Percentiles rank a stretch among this genome's conserved stretches.
phyloP scores from a whole-genome alignment of 2,329 filamentous ascomycete species.

The Talaromyces atroroseus region DNA sequence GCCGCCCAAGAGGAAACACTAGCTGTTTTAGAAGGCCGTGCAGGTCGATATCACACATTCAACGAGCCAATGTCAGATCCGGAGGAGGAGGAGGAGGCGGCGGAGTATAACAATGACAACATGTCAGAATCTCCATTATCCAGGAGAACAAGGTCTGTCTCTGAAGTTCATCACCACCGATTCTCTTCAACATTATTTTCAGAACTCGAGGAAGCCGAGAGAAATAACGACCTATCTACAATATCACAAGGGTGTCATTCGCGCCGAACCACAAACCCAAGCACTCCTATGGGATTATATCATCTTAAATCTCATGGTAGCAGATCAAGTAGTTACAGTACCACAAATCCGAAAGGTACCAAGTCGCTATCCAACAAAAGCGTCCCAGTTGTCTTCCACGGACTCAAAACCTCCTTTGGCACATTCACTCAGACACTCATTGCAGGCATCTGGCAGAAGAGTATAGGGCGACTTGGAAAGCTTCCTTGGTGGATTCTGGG shows the following conservation, averaged over 20 bases:
- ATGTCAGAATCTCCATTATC: conserved; percentile 3
- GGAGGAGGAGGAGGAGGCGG: neutral
- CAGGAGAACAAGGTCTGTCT: neutral
- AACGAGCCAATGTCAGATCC: conserved; percentile 19
- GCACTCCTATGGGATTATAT: conserved; percentile 1
- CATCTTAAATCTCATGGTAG: neutral
- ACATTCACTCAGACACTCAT: conserved; percentile 27
- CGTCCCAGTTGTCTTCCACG: conserved; percentile 8
- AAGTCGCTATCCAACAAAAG: neutral
- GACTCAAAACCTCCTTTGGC: conserved; percentile 18
- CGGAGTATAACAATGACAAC: no score
- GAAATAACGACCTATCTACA: neutral
- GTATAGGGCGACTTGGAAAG: conserved; percentile 26
- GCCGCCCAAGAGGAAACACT: conserved; percentile 31
- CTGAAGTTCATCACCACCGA: neutral
- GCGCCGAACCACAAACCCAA: neutral
- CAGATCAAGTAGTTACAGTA: neutral
- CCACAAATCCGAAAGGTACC: neutral
- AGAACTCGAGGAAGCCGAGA: conserved; percentile 8
- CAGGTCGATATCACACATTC: conserved; percentile 20
- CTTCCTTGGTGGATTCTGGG: conserved; percentile 35
- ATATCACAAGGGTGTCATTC: no score
- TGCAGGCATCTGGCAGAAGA: conserved; percentile 29
- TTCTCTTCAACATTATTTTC: conserved; percentile 1
- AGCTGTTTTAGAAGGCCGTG: conserved; percentile 27